These are phyloP conservation scores for Mortierella sp. DNA, from an alignment of 371 early-diverging fungal species.

Conservation along the genomic window DNA sequence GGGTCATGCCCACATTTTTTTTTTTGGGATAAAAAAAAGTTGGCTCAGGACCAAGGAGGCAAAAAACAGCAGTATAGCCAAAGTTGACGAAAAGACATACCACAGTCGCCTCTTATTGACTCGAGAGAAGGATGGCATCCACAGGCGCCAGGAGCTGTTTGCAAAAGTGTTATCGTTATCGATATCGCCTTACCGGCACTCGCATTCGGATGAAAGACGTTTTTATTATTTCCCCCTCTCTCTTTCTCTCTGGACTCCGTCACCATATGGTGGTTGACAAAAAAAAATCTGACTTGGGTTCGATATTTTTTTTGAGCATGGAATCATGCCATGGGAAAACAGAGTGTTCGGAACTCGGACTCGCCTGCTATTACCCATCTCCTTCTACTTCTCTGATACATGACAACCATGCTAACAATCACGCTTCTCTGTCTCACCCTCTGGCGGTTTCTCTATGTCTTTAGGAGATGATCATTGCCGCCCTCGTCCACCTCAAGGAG, in stretches of 20 bases:
- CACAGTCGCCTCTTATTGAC: not conserved
- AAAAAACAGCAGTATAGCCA: not conserved
- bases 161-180: not conserved
- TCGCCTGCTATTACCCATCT: not conserved
- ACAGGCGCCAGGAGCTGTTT: not conserved
- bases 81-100: constrained; percentile 2
- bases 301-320: constrained; percentile 10
- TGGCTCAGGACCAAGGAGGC: constrained; percentile 42
- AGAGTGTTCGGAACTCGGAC: not conserved
- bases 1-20: constrained; percentile 17
- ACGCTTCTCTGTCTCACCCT: not conserved
- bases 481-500: constrained; percentile 77
- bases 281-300: constrained; percentile 27
- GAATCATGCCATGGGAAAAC: not conserved
- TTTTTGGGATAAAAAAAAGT: constrained; percentile 26
- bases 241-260: not conserved
- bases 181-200: not conserved
- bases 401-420: not conserved
- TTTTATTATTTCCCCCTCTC: not conserved
- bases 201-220: not conserved
- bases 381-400: not conserved
- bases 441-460: not conserved
- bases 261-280: not conserved
- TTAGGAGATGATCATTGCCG: constrained; percentile 68
- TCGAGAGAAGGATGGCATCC: constrained; percentile 5